These are phyloP conservation scores for Meyerozyma carpophila DNA, from an alignment of 1,139 yeast species.

Conservation along the genomic window DNA sequence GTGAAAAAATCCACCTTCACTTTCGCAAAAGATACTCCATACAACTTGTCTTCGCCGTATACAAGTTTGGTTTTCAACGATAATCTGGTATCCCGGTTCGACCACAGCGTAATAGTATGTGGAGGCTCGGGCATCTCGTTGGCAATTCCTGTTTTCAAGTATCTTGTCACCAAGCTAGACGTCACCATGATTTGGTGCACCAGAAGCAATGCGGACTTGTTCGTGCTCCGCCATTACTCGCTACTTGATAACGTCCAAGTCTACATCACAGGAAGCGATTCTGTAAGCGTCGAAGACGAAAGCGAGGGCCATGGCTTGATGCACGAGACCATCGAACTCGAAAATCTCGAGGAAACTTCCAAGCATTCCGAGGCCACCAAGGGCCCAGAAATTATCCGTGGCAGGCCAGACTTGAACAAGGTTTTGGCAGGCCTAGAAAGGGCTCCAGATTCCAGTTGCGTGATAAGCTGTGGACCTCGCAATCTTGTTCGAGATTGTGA, in stretches of 20 bases:
- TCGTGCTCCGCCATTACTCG: slow-evolving; percentile 30
- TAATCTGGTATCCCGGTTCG: slow-evolving; percentile 32
- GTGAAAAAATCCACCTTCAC: slow-evolving; percentile 16
- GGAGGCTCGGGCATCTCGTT: slow-evolving; percentile 88
- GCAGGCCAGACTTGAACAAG: slow-evolving; percentile 38
- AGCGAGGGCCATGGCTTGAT: slow-evolving; percentile 17
- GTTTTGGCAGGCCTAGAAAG: slow-evolving; percentile 22
- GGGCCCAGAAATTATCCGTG: slow-evolving; percentile 10
- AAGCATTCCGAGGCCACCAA: slow-evolving; percentile 2
- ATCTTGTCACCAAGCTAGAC: slow-evolving; percentile 19
- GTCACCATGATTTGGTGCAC: slow-evolving; percentile 48
- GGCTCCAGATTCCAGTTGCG: slow-evolving; percentile 38
- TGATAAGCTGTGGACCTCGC: slow-evolving; percentile 70
- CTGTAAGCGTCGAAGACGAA: slow-evolving; percentile 7
- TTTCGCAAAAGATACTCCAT: background rate
- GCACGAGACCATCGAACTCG: slow-evolving; percentile 18
- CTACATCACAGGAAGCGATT: slow-evolving; percentile 17
- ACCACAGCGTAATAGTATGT: slow-evolving; percentile 55
- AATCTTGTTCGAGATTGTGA: slow-evolving; percentile 44
- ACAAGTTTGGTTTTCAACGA: background rate
- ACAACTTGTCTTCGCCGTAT: background rate
- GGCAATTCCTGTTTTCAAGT: slow-evolving; percentile 55
- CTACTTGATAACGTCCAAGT: slow-evolving; percentile 16
- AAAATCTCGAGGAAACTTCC: slow-evolving; percentile 2
- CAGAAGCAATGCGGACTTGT: slow-evolving; percentile 36